These are phyloP conservation scores for Kwoniella botswanensis DNA, from an alignment of 768 basidiomycete genomes.

Conservation along the genomic window DNA sequence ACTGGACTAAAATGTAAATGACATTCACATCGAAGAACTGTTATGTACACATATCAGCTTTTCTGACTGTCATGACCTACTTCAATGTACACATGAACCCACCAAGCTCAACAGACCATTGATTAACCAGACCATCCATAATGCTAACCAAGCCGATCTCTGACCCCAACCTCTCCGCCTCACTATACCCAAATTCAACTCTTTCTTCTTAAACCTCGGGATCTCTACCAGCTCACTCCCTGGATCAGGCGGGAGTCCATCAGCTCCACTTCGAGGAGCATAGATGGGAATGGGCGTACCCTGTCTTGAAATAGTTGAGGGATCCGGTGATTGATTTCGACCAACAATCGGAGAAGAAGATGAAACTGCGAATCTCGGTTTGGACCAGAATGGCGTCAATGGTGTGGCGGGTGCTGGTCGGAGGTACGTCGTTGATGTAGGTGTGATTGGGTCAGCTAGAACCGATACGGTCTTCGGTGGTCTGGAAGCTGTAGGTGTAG, in stretches of 20 bases:
- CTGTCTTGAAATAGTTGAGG: slow-evolving; percentile 8
- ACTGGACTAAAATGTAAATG: slow-evolving; percentile 82
- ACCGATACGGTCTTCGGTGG: slow-evolving; percentile 12
- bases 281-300: neutral
- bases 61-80: too few relatives aligned
- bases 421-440: slow-evolving; percentile 23
- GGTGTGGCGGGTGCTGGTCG: slow-evolving; percentile 32
- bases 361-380: slow-evolving; percentile 22
- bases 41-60: neutral
- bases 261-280: slow-evolving; percentile 12
- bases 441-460: slow-evolving; percentile 12
- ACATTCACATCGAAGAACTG: slow-evolving; percentile 86
- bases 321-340: slow-evolving; percentile 10
- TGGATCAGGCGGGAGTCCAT: slow-evolving; percentile 6
- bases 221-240: slow-evolving; percentile 44
- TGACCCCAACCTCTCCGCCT: slow-evolving; percentile 25
- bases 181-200: slow-evolving; percentile 48
- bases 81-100: slow-evolving; percentile 4
- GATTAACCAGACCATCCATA: slow-evolving; percentile 35
- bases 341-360: slow-evolving; percentile 4
- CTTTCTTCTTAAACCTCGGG: slow-evolving; percentile 48
- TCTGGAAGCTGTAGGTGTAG: neutral
- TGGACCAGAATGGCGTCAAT: slow-evolving; percentile 12
- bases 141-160: slow-evolving; percentile 34
- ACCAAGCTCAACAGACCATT: slow-evolving; percentile 40